phyloP scores from a whole-genome alignment of 176 grass and related monocot genomes.

The Melocanna baccifera region DNA sequence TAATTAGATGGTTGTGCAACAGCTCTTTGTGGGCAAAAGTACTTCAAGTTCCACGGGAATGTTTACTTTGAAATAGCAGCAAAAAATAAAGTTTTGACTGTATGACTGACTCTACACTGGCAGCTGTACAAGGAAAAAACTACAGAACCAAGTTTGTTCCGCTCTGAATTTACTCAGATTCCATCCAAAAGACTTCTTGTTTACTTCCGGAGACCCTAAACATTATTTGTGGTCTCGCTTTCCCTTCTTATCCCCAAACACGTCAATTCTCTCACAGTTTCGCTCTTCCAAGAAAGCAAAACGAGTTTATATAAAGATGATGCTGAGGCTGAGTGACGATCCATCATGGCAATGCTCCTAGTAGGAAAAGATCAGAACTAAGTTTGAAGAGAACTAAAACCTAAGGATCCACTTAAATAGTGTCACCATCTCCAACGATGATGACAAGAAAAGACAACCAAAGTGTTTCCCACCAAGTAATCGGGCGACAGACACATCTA shows the following conservation, averaged over 20 bases:
- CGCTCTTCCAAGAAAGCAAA: background rate
- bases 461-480: background rate
- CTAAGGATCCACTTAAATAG: background rate
- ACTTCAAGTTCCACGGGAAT: background rate
- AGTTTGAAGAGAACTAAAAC: background rate
- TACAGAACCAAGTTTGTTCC: background rate
- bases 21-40: background rate
- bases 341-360: background rate
- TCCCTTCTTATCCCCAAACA: background rate
- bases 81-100: background rate
- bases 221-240: background rate
- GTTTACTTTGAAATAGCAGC: background rate
- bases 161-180: background rate
- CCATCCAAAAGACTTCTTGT: background rate
- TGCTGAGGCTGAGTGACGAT: background rate
- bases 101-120: background rate
- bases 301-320: background rate
- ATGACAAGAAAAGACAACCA: background rate
- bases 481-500: background rate
- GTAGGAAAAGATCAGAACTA: background rate
- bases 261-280: background rate
- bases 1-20: background rate
- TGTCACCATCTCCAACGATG: background rate
- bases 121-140: conserved; percentile 6
- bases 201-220: background rate